Base-by-base conservation (phyloP, 2,329 filamentous ascomycete genomes). In the Pseudocercospora fijiensis region DNA sequence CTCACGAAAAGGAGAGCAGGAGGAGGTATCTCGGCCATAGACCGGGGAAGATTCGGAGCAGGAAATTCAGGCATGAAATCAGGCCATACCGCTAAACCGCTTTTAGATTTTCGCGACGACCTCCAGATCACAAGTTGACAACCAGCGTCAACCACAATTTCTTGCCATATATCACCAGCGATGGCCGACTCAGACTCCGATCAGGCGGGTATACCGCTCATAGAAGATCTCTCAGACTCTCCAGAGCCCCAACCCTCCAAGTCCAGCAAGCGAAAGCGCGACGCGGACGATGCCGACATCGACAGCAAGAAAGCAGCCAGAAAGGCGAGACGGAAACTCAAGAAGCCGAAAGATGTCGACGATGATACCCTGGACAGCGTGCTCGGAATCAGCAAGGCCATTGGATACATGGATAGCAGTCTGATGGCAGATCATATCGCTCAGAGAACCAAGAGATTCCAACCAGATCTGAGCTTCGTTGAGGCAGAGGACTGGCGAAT, bases 371-470 rank as follows among this genome's bases (percentile, higher is more conserved):
- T 83, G 62, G 80, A 83, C 65, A 73, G 77, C 65, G 75, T 79
- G 69, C 68, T 78, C 37, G 78, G 89, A 6, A 81, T 97, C 69
- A 96, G 97, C 78, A 87, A 86, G 68, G 86, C 90, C 3, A 90
- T 97, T 75, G 86, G 87, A 51, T 86, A 87, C 65, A 93, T 97
- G 88, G 91, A 96, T 76, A 88, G 86, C 65, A 86, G 88, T 69
- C 82, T 97, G 47, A 80, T 97, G 53, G 91, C 93, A 1, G 94
- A 97, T 76, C 88, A 96, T 76, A 82, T 97, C 66, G 90, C 90
- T 6, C 89, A 95, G 74, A 86, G 90, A 74, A 89, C 91, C 59
- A 86, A 85, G 68, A 85, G 89, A 24, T 96, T 94, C 73, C 90
- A 92, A 60, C 86, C 85, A 27, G 89, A 96, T 58, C 77, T 97